Evolutionary conservation across 1,284 basidiomycete genomes (phyloP).

Genomic region (Ustilago shanxiensis): DNA sequence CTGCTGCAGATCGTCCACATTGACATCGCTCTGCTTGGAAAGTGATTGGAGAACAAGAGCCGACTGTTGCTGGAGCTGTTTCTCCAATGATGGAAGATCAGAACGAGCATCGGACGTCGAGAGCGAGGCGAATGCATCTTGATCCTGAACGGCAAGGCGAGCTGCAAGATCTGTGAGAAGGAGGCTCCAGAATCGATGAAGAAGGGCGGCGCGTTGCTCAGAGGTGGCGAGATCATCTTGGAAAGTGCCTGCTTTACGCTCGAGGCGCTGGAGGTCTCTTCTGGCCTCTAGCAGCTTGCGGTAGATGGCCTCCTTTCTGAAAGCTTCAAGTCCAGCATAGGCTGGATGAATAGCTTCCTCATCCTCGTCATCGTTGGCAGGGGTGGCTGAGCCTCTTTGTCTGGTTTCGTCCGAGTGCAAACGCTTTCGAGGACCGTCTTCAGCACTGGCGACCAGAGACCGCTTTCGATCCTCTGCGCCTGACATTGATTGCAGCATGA

Average conservation of each 20-base stretch:
- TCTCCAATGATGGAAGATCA: constrained; percentile 26
- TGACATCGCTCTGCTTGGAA: constrained; percentile 47
- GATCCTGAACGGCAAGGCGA: constrained; percentile 43
- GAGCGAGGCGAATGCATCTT: constrained; percentile 24
- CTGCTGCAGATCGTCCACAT: constrained; percentile 41
- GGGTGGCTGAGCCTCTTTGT: constrained; percentile 19
- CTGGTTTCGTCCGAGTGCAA: constrained; percentile 37
- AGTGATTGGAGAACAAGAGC: constrained; percentile 35
- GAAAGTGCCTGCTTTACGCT: constrained; percentile 28
- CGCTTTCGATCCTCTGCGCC: constrained; percentile 58
- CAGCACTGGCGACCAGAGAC: constrained; percentile 31
- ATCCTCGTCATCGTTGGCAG: constrained; percentile 37
- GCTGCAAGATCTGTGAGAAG: constrained; percentile 42
- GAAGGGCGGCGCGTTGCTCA: constrained; percentile 40
- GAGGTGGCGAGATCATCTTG: constrained; percentile 39
- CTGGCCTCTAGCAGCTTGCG: constrained; percentile 60
- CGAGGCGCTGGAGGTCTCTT: constrained; percentile 49
- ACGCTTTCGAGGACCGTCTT: constrained; percentile 46
- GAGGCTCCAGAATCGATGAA: constrained; percentile 58
- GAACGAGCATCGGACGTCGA: constrained; percentile 20
- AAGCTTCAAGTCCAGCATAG: constrained; percentile 47
- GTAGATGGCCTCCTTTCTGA: constrained; percentile 67
- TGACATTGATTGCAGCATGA: constrained; percentile 48
- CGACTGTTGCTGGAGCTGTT: constrained; percentile 41
- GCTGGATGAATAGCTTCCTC: constrained; percentile 44